Evolutionary conservation across 176 grass and related monocot genomes (phyloP).

Genomic region (Bolboschoenus planiculmis): DNA sequence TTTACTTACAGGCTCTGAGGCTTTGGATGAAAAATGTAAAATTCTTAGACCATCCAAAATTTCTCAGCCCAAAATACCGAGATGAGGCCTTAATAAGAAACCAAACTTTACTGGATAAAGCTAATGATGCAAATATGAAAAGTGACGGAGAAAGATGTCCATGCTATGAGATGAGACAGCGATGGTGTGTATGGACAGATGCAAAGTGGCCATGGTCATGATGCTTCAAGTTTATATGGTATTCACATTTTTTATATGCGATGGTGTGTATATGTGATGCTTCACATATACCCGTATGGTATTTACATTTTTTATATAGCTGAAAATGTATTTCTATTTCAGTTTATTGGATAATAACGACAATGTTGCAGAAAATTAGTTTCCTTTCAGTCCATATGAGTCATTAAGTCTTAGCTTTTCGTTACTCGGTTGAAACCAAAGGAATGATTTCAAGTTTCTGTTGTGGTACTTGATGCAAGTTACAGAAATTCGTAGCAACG

Average conservation of each 20-base stretch:
- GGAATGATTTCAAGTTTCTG: background rate
- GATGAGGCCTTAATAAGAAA: slow-evolving; percentile 53
- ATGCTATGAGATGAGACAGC: slow-evolving; percentile 8
- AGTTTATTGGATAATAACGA: background rate
- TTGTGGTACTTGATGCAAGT: background rate
- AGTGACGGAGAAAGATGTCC: background rate
- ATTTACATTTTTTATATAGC: background rate
- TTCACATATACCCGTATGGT: background rate
- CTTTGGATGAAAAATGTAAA: slow-evolving; percentile 80
- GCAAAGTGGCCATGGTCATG: slow-evolving; percentile 85
- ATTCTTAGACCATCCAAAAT: slow-evolving; percentile 85
- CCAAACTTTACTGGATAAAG: slow-evolving; percentile 19
- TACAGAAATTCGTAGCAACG: background rate
- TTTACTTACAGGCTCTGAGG: slow-evolving; percentile 54
- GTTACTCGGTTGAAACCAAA: background rate
- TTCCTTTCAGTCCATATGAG: background rate
- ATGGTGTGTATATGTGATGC: too few species aligned
- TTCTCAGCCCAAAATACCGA: slow-evolving; percentile 41
- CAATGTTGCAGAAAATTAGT: background rate
- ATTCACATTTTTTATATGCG: too few species aligned
- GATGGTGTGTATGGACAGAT: slow-evolving; percentile 71
- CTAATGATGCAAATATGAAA: background rate
- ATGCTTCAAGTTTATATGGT: too few species aligned
- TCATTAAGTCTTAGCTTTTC: background rate
- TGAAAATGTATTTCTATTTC: background rate